phyloP scores from a whole-genome alignment of 768 basidiomycete genomes.

The Serendipita sp. region DNA sequence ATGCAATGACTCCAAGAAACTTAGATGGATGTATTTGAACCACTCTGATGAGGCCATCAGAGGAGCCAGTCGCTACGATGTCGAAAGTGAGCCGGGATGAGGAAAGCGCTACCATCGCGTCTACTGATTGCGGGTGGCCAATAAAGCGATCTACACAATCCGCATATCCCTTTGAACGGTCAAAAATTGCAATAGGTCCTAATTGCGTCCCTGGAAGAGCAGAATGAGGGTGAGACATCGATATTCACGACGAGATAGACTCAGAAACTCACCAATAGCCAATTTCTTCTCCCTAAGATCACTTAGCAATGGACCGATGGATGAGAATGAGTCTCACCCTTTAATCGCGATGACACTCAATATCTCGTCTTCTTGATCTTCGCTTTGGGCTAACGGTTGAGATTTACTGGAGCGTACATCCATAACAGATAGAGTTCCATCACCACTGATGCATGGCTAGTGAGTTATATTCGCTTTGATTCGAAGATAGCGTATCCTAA shows the following conservation, averaged over 20 bases:
- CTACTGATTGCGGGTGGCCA: slow-evolving; percentile 87
- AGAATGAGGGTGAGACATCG: too few relatives aligned
- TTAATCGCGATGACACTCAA: slow-evolving; percentile 75
- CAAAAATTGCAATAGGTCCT: slow-evolving; percentile 81
- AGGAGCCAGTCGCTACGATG: slow-evolving; percentile 76
- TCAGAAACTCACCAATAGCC: not conserved
- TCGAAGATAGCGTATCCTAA: slow-evolving; percentile 19
- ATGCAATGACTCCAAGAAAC: slow-evolving; percentile 74
- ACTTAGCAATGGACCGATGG: not conserved
- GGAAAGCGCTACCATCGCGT: slow-evolving; percentile 65
- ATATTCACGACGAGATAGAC: not conserved
- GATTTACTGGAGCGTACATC: slow-evolving; percentile 72
- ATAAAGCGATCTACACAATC: slow-evolving; percentile 86
- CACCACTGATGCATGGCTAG: slow-evolving; percentile 40
- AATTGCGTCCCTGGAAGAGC: slow-evolving; percentile 50
- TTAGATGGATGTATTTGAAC: slow-evolving; percentile 80
- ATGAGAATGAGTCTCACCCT: slow-evolving; percentile 30
- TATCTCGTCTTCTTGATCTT: slow-evolving; percentile 92
- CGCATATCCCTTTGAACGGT: slow-evolving; percentile 71
- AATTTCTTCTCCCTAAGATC: not conserved
- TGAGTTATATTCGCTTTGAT: not conserved
- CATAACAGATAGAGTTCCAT: slow-evolving; percentile 83
- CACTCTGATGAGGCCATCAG: slow-evolving; percentile 78
- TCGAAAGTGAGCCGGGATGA: slow-evolving; percentile 45
- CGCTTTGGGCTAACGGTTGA: slow-evolving; percentile 69